Evolutionary conservation across 352 stramenopile species (phyloP), one percentile per base, ranked within the genome.

Genomic region (Phytophthora foliorum): DNA sequence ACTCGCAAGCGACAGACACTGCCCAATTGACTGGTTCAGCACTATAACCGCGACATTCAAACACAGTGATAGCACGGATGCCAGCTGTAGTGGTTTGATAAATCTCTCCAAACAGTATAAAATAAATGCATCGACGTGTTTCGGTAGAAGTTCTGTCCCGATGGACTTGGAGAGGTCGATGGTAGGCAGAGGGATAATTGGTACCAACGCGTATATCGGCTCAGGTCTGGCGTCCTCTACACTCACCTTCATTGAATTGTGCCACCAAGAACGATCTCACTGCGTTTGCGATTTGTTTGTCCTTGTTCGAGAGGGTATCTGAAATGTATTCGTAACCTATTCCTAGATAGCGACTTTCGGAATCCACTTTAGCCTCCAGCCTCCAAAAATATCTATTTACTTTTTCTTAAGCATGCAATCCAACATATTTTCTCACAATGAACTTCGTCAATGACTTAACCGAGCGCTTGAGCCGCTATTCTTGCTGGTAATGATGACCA

Each of bases 101-200:
- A 67, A 74, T 34, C 29, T 58, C 25, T 41, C 17, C 25, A 77
- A 49, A 3, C 69, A 42, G 8, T 49, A 5, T 19, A 67, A 67
- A 7, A 77, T 39, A 4, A 27, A n/a, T 6, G 48, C 36, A 34
- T 71, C 48, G 11, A 74, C 9, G 11, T 17, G 48, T 13, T 24
- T 3, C 1, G 63, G 58, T 8, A 77, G 22, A 14, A 62, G 57
- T 27, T 61, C 45, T 29, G 64, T 60, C 21, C 68, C 61, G 21
- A 77, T 24, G 10, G 69, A 77, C 34, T 64, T 67, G 25, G 58
- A 74, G 22, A 77, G 58, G 31, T 77, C 65, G 24, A 74, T 32
- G 6, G 51, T 22, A 13, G 64, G 69, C 17, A 77, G 54, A 4
- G 53, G 4, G 14, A 2, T 25, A 9, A 65, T 67, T 9, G 57